Base-by-base conservation (phyloP, 164 flowering plant species). In the Magnolia kwangsiensis region DNA sequence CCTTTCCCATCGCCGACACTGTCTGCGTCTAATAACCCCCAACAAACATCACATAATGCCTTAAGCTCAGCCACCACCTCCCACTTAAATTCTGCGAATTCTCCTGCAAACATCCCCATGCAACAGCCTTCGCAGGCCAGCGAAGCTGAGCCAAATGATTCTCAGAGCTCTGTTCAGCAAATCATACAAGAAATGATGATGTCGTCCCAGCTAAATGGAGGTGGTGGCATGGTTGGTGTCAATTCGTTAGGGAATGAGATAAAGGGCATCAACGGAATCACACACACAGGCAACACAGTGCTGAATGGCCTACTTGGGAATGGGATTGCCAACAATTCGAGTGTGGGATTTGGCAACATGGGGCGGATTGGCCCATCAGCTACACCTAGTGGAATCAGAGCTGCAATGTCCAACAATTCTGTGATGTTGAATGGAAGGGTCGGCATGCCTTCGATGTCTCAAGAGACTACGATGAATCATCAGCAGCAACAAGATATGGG, bases 121-220 rank as follows among this genome's bases (percentile, higher is more conserved):
- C 86, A 78, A 69, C 89, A 86, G 78, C 83, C 90, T 51, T 76
- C 90, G 50, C 86, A 86, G 69, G 86, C 95, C 16, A 76, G 80
- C 69, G 97, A 90, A 61, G 90, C 84, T 64, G 98, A 92, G 31
- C 85, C 88, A 7, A 86, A 80, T 79, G 99, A 96, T 37, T 82
- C 97, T 0, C 97, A 93, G 78, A 94, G 94, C 76, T 91, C 98
- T n/a, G 97, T 96, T 23, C 97, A 92, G 84, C 93, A 94, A 80
- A 88, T 96, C 59, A 76, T 96, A 72, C 95, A 93, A 13, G 95
- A 91, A 27, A 88, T 92, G 87, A 88, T 96, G 95, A 87, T 94
- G 89, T 83, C 94, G 1, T 84, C 85, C 55, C 95, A 92, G 75
- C 77, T 85, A 16, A 87, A 83, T 80, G 91, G 89, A 49, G 83